These are phyloP conservation scores for Fonsecaea multimorphosa DNA, from an alignment of 2,329 filamentous ascomycete genomes.

Conservation along the genomic window DNA sequence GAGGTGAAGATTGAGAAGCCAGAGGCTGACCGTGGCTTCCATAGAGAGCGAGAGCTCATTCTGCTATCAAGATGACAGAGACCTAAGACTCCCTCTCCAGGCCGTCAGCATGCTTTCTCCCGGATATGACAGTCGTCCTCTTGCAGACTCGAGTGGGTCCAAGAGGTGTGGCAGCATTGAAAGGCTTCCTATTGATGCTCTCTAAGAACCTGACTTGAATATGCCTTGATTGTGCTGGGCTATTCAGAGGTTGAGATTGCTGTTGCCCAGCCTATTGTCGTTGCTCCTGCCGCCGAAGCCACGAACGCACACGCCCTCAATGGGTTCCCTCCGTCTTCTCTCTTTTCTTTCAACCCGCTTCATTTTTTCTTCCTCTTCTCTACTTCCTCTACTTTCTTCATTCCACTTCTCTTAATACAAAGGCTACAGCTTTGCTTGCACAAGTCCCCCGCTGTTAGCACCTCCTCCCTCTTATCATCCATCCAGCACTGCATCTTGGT, in stretches of 20 bases:
- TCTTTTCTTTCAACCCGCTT: not conserved
- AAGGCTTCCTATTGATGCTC: slow-evolving; percentile 14
- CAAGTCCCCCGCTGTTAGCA: slow-evolving; percentile 38
- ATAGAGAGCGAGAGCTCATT: not conserved
- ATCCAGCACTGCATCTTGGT: slow-evolving; percentile 41
- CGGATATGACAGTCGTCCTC: not conserved
- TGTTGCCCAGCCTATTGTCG: slow-evolving; percentile 13
- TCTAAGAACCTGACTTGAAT: not conserved
- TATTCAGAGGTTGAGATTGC: not conserved
- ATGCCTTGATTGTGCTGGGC: slow-evolving; percentile 12
- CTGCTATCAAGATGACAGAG: not conserved
- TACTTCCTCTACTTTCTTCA: slow-evolving; percentile 26
- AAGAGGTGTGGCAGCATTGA: slow-evolving; percentile 11
- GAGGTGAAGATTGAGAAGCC: not conserved
- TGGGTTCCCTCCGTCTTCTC: slow-evolving; percentile 5
- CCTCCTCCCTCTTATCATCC: slow-evolving; percentile 38
- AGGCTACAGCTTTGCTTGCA: slow-evolving; percentile 38
- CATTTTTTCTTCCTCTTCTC: slow-evolving; percentile 22
- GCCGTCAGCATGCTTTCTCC: not conserved
- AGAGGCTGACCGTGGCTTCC: slow-evolving; percentile 1
- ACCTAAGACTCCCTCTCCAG: not conserved
- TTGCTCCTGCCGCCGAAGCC: slow-evolving; percentile 23
- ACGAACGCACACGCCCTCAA: not conserved
- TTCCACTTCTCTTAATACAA: slow-evolving; percentile 34
- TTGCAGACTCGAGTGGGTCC: not conserved